Evolutionary conservation across 352 stramenopile species (phyloP), one percentile per base, ranked within the genome.

Genomic region (Pythium phragmitis): DNA sequence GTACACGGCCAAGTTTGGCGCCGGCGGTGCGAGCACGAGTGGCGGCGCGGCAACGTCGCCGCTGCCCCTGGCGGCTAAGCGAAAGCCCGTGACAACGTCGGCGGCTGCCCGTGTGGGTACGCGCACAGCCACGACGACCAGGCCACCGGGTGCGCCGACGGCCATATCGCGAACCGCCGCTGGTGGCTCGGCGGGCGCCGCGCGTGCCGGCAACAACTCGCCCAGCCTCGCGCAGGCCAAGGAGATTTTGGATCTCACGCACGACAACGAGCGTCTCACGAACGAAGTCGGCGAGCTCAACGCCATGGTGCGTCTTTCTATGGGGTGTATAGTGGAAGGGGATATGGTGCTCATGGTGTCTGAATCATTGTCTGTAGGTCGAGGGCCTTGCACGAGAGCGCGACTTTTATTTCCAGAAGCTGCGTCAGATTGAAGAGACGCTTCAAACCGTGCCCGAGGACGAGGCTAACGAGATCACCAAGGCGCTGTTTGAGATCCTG

Each of bases 391-490:
- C 98, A 70, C 92, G 91, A 61, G 97, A 99, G 73, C 82, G 97
- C 9, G 97, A 99, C 67, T 99, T 99, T 72, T 99, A 99, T 76
- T 99, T 99, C 75, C 87, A 97, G 52, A 99, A 99, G 77, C 83
- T 99, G 33, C 86, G 97, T 50, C 91, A 98, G 65, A 94, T 99
- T 54, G 98, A 99, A 77, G 88, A 98, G 19, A 88, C 99, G 76
- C 79, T 99, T 43, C 87, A 96, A 63, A 67, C 74, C n/a, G 63
- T 75, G 21, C 79, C 89, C 42, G 81, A 88, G 48, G 57, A 39
- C 12, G 83, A 92, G 43, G 52, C 71, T 49, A 87, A 77, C 45
- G 77, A 82, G 23, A 47, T 92, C 34, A 83, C 72, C 5, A 84
- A 91, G 66, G 57, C 60, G n/a, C 74, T 96, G 45, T 94, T 94